phyloP scores from a whole-genome alignment of 441 rosid genomes.

The Theobroma grandiflorum region DNA sequence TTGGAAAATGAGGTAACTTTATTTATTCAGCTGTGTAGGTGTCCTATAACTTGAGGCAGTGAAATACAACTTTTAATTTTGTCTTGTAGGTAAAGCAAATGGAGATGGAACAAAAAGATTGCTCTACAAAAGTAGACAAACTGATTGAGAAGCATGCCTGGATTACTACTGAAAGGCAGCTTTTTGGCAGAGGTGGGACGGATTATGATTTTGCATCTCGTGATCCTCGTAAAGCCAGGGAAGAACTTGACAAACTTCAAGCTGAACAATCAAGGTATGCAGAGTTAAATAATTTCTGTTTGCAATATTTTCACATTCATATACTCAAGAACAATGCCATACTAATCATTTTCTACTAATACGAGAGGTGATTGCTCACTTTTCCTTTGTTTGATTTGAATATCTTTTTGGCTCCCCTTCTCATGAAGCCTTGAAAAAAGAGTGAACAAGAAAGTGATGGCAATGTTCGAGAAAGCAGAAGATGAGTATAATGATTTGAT shows the following conservation, averaged over 20 bases:
- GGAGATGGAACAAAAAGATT: constrained; percentile 95
- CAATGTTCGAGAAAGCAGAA: constrained; percentile 99
- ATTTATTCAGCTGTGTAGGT: not conserved
- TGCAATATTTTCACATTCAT: constrained; percentile 18
- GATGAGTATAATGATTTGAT: constrained; percentile 96
- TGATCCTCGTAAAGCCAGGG: constrained; percentile 80
- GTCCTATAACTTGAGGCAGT: constrained; percentile 24
- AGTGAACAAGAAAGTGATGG: constrained; percentile 99
- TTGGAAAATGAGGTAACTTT: constrained; percentile 93
- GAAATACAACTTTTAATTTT: constrained; percentile 12
- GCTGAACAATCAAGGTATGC: constrained; percentile 88
- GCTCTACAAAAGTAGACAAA: constrained; percentile 83
- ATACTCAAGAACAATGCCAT: constrained; percentile 3
- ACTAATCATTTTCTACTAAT: constrained; percentile 19
- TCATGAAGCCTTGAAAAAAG: constrained; percentile 88
- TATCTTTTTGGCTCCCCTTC: constrained; percentile 26
- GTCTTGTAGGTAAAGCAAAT: constrained; percentile 76
- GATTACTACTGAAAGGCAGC: constrained; percentile 93
- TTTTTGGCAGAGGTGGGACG: constrained; percentile 94
- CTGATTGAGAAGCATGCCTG: constrained; percentile 96
- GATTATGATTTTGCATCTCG: constrained; percentile 91
- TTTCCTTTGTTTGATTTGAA: constrained; percentile 26
- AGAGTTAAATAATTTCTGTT: constrained; percentile 19
- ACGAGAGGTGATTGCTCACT: constrained; percentile 28
- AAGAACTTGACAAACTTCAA: constrained; percentile 87